These are phyloP conservation scores for Tylopilus sp. DNA, from an alignment of 768 basidiomycete genomes.

Conservation along the genomic window DNA sequence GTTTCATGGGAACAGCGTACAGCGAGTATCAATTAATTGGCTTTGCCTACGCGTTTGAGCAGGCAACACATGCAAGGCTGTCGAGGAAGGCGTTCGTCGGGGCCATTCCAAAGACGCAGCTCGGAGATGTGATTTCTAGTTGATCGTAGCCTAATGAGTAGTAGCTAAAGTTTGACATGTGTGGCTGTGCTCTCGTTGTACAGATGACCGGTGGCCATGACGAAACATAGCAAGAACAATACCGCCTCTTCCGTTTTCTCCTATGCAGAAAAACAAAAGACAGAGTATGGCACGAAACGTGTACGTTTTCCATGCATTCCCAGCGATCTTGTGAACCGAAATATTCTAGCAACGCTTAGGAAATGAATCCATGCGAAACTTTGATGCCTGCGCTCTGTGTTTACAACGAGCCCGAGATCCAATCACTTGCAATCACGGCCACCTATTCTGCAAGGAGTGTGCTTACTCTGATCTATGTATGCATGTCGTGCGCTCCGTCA, in stretches of 20 bases:
- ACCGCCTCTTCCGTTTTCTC: constrained; percentile 88
- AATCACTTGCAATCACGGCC: constrained; percentile 78
- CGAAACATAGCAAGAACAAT: constrained; percentile 89
- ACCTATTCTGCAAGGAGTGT: constrained; percentile 96
- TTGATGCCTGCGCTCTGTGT: constrained; percentile 90
- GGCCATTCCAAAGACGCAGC: constrained; percentile 56
- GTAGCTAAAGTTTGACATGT: not conserved
- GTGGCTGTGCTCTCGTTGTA: not conserved
- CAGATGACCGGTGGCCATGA: constrained; percentile 45
- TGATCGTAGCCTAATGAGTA: not conserved
- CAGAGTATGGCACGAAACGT: constrained; percentile 76
- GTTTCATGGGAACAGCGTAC: constrained; percentile 44
- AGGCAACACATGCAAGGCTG: constrained; percentile 52
- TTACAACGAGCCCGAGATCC: constrained; percentile 81
- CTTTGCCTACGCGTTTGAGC: constrained; percentile 50
- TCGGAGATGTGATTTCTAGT: constrained; percentile 29
- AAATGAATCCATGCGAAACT: constrained; percentile 88
- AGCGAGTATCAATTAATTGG: constrained; percentile 41
- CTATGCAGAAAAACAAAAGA: constrained; percentile 82
- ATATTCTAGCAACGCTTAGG: constrained; percentile 43
- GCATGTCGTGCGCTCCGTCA: constrained; percentile 21
- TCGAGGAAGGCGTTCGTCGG: constrained; percentile 43
- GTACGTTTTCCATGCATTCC: constrained; percentile 35
- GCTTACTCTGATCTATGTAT: constrained; percentile 79
- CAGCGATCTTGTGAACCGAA: constrained; percentile 2